Evolutionary conservation across 176 grass and related monocot genomes (phyloP).

Genomic region (Eragrostis nindensis): DNA sequence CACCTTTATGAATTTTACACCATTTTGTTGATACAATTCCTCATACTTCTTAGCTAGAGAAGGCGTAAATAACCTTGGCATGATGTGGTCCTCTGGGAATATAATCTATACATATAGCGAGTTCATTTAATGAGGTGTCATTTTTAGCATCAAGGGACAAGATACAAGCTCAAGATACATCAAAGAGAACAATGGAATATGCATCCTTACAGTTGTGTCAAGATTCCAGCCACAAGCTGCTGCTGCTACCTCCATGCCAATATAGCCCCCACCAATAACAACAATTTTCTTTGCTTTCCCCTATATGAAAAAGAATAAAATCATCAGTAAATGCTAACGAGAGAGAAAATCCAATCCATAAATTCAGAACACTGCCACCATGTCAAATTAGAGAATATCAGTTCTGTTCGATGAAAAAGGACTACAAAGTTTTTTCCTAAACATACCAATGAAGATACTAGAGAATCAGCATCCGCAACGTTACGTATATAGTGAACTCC

Average conservation of each 20-base stretch:
- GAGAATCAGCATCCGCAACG: slow-evolving; percentile 87
- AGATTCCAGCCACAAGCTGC: slow-evolving; percentile 92
- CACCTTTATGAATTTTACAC: slow-evolving; percentile 89
- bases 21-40: slow-evolving; percentile 80
- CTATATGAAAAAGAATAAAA: slow-evolving; percentile 51
- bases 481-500: slow-evolving; percentile 93
- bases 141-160: not conserved
- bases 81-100: slow-evolving; percentile 87
- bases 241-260: slow-evolving; percentile 96
- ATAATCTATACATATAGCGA: slow-evolving; percentile 61
- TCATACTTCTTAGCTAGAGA: slow-evolving; percentile 90
- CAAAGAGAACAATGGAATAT: slow-evolving; percentile 40
- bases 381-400: not conserved
- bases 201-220: slow-evolving; percentile 78
- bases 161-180: slow-evolving; percentile 19
- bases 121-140: not conserved
- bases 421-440: slow-evolving; percentile 17
- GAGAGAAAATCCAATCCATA: not conserved
- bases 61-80: slow-evolving; percentile 96
- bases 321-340: slow-evolving; percentile 21
- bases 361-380: not conserved
- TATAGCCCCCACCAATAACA: slow-evolving; percentile 96
- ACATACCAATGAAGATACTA: slow-evolving; percentile 91
- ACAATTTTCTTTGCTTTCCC: slow-evolving; percentile 76
- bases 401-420: not conserved